Evolutionary conservation across 208 protist genomes (phyloP).

Genomic region (Acanthamoeba royreba): DNA sequence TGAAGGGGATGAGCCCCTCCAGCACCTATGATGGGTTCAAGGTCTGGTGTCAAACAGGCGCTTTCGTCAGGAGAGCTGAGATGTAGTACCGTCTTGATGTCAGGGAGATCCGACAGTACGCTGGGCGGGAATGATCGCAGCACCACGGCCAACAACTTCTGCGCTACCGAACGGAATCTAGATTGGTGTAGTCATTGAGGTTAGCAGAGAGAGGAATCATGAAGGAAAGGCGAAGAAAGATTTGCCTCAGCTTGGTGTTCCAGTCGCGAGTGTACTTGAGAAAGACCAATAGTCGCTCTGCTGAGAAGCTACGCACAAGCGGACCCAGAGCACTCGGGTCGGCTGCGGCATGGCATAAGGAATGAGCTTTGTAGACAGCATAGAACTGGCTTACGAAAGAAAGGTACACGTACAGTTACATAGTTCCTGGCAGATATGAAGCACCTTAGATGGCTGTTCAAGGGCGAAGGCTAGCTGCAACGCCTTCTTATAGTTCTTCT

Average conservation of each 20-base stretch:
- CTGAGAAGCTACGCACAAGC: background rate
- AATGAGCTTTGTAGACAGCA: background rate
- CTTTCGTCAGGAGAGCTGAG: background rate
- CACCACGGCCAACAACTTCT: background rate
- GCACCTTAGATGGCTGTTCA: conserved; percentile 53
- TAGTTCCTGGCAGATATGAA: conserved; percentile 50
- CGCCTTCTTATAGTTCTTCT: conserved; percentile 59
- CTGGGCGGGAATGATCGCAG: background rate
- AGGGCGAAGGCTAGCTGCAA: conserved; percentile 63
- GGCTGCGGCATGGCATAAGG: background rate
- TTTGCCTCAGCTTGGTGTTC: conserved; percentile 66
- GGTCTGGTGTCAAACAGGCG: background rate
- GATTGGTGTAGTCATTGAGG: background rate
- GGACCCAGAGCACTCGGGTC: background rate
- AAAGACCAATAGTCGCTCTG: background rate
- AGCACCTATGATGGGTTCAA: background rate
- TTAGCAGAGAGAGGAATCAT: background rate
- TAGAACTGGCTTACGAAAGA: background rate
- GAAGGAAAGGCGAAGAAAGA: background rate
- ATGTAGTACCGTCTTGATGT: background rate
- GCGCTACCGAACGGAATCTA: background rate
- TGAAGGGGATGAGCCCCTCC: conserved; percentile 27
- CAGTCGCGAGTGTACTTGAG: conserved; percentile 65
- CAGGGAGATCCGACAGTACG: background rate
- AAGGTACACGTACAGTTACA: background rate